Conservation (phyloP, 192 early-diverging fungal species). For the Thoreauomyces humboldtii region DNA sequence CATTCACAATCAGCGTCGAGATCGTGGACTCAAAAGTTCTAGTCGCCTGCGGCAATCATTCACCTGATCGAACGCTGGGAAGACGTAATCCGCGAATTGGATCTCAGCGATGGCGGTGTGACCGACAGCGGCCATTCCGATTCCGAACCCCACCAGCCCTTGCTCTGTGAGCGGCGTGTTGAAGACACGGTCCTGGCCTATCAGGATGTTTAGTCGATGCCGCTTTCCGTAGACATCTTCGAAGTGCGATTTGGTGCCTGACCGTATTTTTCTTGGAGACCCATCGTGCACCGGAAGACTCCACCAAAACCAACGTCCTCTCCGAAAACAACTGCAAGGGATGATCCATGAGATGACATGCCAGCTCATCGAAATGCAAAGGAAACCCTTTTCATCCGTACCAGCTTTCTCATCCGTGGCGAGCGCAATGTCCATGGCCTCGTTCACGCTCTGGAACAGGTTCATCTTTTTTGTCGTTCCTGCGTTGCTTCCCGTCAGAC, state of each 20-base stretch:
- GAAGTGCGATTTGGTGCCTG: background rate
- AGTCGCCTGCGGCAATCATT: background rate
- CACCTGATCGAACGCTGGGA: slow-evolving; percentile 96
- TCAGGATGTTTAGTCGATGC: no score
- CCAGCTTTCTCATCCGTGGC: slow-evolving; percentile 83
- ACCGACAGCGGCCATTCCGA: slow-evolving; percentile 92
- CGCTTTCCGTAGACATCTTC: no score
- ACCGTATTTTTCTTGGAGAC: slow-evolving; percentile 87
- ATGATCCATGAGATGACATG: no score
- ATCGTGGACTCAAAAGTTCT: no score
- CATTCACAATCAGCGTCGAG: background rate
- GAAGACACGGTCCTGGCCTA: slow-evolving; percentile 79
- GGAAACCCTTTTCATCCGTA: no score
- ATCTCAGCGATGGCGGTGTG: slow-evolving; percentile 97
- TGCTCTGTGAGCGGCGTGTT: slow-evolving; percentile 97
- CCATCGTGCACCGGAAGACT: slow-evolving; percentile 93
- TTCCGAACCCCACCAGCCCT: slow-evolving; percentile 91
- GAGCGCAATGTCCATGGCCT: slow-evolving; percentile 86
- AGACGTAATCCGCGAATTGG: slow-evolving; percentile 98
- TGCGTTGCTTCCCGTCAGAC: slow-evolving; percentile 32
- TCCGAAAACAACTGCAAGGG: slow-evolving; percentile 81
- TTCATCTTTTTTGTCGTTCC: slow-evolving; percentile 92
- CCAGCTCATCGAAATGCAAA: background rate
- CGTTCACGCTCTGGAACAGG: slow-evolving; percentile 91
- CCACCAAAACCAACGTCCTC: slow-evolving; percentile 98